phyloP scores from a whole-genome alignment of 1,284 basidiomycete species.

The Moesziomyces antarcticus region DNA sequence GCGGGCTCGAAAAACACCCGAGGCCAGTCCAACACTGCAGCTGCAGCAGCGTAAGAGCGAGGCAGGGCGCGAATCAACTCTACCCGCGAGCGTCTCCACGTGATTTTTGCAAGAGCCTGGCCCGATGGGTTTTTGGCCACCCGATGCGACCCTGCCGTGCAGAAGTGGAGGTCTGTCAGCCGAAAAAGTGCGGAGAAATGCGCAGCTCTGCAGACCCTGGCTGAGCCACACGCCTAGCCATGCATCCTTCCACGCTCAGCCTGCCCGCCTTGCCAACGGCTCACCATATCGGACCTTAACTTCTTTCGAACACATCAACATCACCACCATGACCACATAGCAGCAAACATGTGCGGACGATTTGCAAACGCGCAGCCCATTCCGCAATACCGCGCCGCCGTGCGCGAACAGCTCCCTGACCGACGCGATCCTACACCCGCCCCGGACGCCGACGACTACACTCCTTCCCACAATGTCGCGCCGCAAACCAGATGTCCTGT shows the following conservation, averaged over 20 bases:
- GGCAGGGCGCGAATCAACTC: slow-evolving; percentile 4
- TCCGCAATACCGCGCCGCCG: slow-evolving; percentile 41
- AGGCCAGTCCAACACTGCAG: slow-evolving; percentile 31
- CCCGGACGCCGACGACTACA: slow-evolving; percentile 46
- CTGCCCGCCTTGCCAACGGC: not conserved
- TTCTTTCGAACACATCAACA: not conserved
- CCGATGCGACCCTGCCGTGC: no score
- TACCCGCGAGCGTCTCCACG: slow-evolving; percentile 21
- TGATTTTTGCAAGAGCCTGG: slow-evolving; percentile 8
- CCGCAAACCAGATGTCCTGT: slow-evolving; percentile 55
- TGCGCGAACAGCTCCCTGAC: slow-evolving; percentile 32
- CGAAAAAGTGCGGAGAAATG: not conserved
- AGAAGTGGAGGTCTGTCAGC: not conserved
- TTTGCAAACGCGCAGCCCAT: slow-evolving; percentile 53
- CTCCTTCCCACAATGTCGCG: slow-evolving; percentile 61
- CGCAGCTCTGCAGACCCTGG: no score
- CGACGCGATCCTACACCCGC: slow-evolving; percentile 10
- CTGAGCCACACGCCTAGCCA: not conserved
- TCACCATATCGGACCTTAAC: not conserved
- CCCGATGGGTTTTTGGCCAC: no score
- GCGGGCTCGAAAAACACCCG: slow-evolving; percentile 29
- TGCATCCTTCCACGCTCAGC: not conserved
- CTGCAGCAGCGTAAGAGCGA: no score
- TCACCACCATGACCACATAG: slow-evolving; percentile 2
- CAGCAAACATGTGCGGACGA: slow-evolving; percentile 50